These are phyloP conservation scores for Coccomyxa sp. DNA, from an alignment of 139 green algal species.

Conservation along the genomic window DNA sequence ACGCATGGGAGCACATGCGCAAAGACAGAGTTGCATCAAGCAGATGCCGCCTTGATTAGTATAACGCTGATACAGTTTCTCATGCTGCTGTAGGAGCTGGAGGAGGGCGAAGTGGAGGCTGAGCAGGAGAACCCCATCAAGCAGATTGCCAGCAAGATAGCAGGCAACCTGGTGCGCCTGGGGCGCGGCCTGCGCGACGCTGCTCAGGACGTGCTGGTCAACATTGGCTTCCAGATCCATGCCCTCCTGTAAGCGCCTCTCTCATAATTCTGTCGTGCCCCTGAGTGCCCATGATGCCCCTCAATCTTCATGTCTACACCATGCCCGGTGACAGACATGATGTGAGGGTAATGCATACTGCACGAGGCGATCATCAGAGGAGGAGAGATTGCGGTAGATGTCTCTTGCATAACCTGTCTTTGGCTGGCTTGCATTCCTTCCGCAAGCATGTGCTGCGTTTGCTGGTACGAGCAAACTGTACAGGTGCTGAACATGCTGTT, in stretches of 20 bases:
- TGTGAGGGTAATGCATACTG: no score
- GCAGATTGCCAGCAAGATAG: not conserved
- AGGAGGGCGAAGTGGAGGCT: not conserved
- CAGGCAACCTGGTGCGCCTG: not conserved
- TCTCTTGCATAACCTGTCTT: no score
- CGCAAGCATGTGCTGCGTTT: not conserved
- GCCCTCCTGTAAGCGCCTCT: not conserved
- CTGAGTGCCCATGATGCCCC: no score
- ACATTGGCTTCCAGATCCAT: not conserved
- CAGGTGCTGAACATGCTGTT: not conserved
- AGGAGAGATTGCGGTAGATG: no score
- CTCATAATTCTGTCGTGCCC: no score
- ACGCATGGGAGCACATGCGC: no score
- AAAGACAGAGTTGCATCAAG: no score
- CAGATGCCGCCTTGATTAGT: not conserved
- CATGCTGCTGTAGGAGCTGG: not conserved
- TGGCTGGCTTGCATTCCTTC: not conserved
- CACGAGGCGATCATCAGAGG: no score
- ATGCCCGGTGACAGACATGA: no score
- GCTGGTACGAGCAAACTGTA: not conserved
- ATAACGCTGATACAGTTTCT: not conserved
- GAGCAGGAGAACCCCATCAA: not conserved
- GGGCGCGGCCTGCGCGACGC: not conserved
- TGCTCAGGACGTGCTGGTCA: not conserved
- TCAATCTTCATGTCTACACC: no score